phyloP scores from a whole-genome alignment of 1,139 yeast species.

The Tardiomyces blankii region DNA sequence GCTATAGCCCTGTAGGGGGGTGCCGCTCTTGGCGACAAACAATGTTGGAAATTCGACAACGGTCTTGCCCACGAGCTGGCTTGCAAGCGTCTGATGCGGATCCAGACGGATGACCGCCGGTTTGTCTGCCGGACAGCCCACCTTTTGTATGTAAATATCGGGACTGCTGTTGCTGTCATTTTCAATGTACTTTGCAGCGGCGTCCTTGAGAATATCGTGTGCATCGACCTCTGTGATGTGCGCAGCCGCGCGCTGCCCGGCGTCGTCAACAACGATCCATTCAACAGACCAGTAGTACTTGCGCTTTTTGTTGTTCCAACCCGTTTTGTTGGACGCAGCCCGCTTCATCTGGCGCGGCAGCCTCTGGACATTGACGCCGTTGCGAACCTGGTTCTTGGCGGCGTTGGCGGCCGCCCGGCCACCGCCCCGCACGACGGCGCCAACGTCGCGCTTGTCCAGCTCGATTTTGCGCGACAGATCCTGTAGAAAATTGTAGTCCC shows the following conservation, averaged over 20 bases:
- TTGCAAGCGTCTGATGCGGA: conserved; percentile 25
- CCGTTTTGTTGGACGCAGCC: conserved; percentile 53
- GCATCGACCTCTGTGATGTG: conserved; percentile 6
- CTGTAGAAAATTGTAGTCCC: conserved; percentile 75
- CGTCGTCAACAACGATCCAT: conserved; percentile 39
- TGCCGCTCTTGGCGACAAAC: conserved; percentile 24
- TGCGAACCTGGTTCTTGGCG: conserved; percentile 17
- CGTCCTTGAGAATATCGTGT: conserved; percentile 3
- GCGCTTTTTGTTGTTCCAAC: conserved; percentile 51
- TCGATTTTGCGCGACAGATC: conserved; percentile 48
- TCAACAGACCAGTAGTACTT: conserved; percentile 69
- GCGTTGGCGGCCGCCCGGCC: conserved; percentile 8
- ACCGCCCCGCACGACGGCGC: conserved; percentile 22
- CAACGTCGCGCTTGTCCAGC: conserved; percentile 31
- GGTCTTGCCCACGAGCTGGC: conserved; percentile 40
- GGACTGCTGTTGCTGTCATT: not conserved
- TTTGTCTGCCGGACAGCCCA: conserved; percentile 12
- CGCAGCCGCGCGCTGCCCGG: conserved; percentile 1
- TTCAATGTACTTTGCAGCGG: not conserved
- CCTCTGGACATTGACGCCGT: conserved; percentile 41
- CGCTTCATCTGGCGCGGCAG: conserved; percentile 75
- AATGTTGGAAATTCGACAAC: conserved; percentile 76
- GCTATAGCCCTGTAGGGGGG: conserved; percentile 8
- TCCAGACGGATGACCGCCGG: conserved; percentile 13
- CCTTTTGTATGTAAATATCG: not conserved